Conservation (phyloP, 2,329 filamentous ascomycete genomes). For the Penicillium nordicum region DNA sequence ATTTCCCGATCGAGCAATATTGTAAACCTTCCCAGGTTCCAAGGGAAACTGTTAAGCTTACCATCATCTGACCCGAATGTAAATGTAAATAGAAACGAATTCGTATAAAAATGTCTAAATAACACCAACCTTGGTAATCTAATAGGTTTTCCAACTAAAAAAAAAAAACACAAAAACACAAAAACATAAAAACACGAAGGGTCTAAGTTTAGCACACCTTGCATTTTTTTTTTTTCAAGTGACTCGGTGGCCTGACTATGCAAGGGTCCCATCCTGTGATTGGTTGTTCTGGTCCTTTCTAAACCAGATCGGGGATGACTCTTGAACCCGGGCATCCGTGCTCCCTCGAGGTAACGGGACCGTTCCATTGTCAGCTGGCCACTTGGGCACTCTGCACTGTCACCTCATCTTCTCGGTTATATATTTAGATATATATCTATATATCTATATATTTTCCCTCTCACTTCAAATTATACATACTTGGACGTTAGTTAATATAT, state of each 20-base stretch:
- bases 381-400: constrained; percentile 30
- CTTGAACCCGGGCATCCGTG: neutral
- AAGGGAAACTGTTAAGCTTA: neutral
- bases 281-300: constrained; percentile 4
- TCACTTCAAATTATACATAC: too few species aligned
- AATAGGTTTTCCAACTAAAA: too few species aligned
- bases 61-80: constrained; percentile 1
- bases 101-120: neutral
- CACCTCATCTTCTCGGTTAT: constrained; percentile 15
- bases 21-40: neutral
- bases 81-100: neutral
- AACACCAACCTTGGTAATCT: too few species aligned
- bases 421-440: neutral
- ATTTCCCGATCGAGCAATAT: neutral
- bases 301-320: constrained; percentile 7
- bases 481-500: neutral
- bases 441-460: neutral
- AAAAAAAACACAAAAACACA: neutral
- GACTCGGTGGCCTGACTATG: constrained; percentile 25
- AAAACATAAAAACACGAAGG: neutral
- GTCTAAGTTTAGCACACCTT: constrained; percentile 27
- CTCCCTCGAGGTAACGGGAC: neutral
- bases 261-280: constrained; percentile 19
- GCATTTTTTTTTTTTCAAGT: constrained; percentile 18
- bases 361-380: neutral